Conservation (phyloP, 2,329 filamentous ascomycete genomes). For the Colletotrichum somersetense region DNA sequence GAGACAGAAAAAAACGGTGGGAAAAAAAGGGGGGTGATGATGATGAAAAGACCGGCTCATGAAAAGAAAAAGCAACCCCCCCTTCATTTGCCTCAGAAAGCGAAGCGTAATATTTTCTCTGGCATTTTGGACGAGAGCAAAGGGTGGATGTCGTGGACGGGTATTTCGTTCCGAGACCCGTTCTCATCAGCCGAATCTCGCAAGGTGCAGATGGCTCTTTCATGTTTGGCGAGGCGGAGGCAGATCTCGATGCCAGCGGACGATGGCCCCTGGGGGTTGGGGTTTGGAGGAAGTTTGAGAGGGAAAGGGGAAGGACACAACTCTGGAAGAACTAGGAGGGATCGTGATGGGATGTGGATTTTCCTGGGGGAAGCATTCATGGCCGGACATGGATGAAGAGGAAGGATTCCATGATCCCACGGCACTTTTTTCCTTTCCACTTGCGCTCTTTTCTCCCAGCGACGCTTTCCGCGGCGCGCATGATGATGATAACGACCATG, state of each 20-base stretch:
- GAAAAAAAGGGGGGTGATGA: not conserved
- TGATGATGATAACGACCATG: constrained; percentile 37
- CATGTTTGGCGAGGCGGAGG: not conserved
- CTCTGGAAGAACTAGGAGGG: not conserved
- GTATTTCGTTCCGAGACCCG: not conserved
- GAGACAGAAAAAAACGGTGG: not conserved
- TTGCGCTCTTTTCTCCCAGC: not conserved
- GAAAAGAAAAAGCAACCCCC: not conserved
- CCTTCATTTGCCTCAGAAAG: constrained; percentile 28
- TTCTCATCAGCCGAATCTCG: not conserved
- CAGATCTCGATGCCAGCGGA: not conserved
- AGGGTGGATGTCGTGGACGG: not conserved
- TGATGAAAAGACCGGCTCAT: not conserved
- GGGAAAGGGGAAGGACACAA: not conserved
- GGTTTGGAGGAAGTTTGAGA: not conserved
- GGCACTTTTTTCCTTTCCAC: not conserved
- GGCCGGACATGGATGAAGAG: not conserved
- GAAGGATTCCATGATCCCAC: constrained; percentile 1
- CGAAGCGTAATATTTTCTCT: constrained; percentile 26
- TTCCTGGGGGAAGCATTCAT: not conserved
- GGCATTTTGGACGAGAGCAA: not conserved
- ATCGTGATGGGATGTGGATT: not conserved
- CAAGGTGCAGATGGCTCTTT: not conserved
- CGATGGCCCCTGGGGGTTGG: not conserved
- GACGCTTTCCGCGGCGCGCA: constrained; percentile 16